These are phyloP conservation scores for Candida tetrigidarum DNA, from an alignment of 1,139 yeast species.

Conservation along the genomic window DNA sequence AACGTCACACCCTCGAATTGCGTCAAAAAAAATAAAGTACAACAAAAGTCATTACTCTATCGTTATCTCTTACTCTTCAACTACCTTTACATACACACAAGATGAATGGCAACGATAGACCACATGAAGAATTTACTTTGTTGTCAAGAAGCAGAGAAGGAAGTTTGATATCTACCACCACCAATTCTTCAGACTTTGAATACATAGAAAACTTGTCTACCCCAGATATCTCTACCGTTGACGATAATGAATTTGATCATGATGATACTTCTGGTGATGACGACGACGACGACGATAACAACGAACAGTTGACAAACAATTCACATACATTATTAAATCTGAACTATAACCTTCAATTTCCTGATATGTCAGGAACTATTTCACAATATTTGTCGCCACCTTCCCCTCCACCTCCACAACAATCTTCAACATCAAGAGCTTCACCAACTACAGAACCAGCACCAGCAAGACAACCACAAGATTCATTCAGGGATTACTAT, in stretches of 20 bases:
- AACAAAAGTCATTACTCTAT: neutral
- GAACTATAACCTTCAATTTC: constrained; percentile 4
- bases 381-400: neutral
- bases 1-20: neutral
- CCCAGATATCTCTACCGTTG: constrained; percentile 9
- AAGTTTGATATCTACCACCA: constrained; percentile 11
- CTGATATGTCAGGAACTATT: constrained; percentile 6
- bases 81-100: neutral
- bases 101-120: neutral
- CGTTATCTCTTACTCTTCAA: neutral
- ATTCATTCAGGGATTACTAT: constrained; percentile 24
- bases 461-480: neutral
- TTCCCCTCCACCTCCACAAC: no score
- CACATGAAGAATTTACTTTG: constrained; percentile 6
- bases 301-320: no score
- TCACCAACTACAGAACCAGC: no score
- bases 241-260: neutral
- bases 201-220: constrained; percentile 1
- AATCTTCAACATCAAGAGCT: no score
- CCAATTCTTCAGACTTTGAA: constrained; percentile 7
- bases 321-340: constrained; percentile 1
- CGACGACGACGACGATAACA: neutral
- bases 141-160: constrained; percentile 3
- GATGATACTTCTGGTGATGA: neutral
- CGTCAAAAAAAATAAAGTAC: neutral